Percentiles rank a stretch among this genome's conserved stretches.
These are phyloP conservation scores for Danielia oregonensis DNA, from an alignment of 805 yeast species.

Conservation along the genomic window DNA sequence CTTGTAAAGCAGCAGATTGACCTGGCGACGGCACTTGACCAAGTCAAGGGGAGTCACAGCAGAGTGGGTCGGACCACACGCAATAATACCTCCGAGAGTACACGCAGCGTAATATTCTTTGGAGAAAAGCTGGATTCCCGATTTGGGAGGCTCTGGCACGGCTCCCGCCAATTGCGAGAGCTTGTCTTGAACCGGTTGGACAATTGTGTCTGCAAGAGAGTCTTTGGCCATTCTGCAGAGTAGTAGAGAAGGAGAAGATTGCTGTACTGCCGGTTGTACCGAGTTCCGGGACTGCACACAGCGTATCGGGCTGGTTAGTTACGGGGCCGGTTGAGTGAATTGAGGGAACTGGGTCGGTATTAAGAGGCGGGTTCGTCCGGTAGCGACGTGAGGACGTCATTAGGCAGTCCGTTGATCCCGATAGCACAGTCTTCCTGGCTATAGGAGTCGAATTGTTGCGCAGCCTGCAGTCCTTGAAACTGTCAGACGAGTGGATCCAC, in stretches of 20 bases:
- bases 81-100: constrained; percentile 73
- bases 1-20: constrained; percentile 65
- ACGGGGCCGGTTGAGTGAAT: too few species aligned
- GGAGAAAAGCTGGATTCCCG: constrained; percentile 50
- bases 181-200: constrained; percentile 29
- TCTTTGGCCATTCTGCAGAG: constrained; percentile 2
- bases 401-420: too few species aligned
- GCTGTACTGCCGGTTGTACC: too few species aligned
- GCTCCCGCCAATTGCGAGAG: constrained; percentile 13
- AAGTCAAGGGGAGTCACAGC: constrained; percentile 90
- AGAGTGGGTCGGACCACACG: constrained; percentile 97
- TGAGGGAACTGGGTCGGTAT: too few species aligned
- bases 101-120: constrained; percentile 68
- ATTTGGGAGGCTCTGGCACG: constrained; percentile 7
- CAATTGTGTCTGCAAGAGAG: constrained; percentile 23
- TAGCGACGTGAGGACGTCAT: too few species aligned
- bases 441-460: too few species aligned
- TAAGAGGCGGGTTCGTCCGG: too few species aligned
- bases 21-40: constrained; percentile 92
- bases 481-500: too few species aligned
- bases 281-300: neutral
- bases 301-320: too few species aligned
- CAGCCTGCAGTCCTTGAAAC: too few species aligned
- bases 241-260: too few species aligned
- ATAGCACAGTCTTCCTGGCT: too few species aligned